Percentiles rank a stretch among this genome's conserved stretches.
These are phyloP conservation scores for Kwoniella pini DNA, from an alignment of 768 basidiomycete species.

Conservation along the genomic window DNA sequence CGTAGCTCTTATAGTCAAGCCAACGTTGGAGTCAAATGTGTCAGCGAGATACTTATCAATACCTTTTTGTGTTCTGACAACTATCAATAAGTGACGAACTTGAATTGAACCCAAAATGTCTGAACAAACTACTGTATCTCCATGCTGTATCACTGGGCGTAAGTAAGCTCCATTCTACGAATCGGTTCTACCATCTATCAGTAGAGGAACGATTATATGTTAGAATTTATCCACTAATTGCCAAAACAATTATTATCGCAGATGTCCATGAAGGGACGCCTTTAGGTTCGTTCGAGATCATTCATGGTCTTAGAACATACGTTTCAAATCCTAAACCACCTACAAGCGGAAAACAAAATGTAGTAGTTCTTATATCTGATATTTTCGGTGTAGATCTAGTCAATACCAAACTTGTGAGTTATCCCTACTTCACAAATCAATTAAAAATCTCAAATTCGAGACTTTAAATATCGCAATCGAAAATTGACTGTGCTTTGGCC, in stretches of 20 bases:
- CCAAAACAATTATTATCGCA: slow-evolving; percentile 1
- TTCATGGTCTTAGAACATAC: slow-evolving; percentile 54
- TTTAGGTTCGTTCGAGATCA: slow-evolving; percentile 39
- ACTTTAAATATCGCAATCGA: not conserved
- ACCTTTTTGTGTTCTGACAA: not conserved
- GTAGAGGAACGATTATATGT: too few species aligned
- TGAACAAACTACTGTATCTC: slow-evolving; percentile 40
- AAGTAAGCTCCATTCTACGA: slow-evolving; percentile 17
- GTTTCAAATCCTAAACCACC: slow-evolving; percentile 42
- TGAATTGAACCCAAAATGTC: slow-evolving; percentile 10
- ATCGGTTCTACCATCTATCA: slow-evolving; percentile 4
- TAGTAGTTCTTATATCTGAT: slow-evolving; percentile 53
- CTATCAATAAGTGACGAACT: not conserved
- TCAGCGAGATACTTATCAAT: too few species aligned
- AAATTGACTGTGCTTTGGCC: not conserved
- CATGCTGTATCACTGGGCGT: slow-evolving; percentile 51
- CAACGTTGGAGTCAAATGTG: too few species aligned
- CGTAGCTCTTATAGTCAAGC: too few species aligned
- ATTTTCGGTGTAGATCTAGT: slow-evolving; percentile 54
- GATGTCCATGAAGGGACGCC: slow-evolving; percentile 54
- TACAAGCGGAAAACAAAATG: slow-evolving; percentile 34
- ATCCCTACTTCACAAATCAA: not conserved
- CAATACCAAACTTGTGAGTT: slow-evolving; percentile 37
- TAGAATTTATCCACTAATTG: too few species aligned
- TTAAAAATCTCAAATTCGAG: not conserved